Conservation (phyloP, 768 basidiomycete genomes). For the Leccinum incarnatum region DNA sequence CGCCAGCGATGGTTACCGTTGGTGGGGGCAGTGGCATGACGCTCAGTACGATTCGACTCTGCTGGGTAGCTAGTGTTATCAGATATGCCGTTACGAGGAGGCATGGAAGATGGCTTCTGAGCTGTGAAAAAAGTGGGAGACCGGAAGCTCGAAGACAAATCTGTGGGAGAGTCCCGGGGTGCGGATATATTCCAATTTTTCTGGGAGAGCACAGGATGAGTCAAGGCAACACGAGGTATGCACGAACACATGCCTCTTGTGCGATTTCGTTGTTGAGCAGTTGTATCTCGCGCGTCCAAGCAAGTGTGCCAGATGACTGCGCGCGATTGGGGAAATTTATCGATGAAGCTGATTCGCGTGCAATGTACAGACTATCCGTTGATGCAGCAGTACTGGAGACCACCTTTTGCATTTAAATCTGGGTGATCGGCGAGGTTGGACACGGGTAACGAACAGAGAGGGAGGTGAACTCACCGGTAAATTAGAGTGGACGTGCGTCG, state of each 20-base stretch:
- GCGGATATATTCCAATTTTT: slow-evolving; percentile 50
- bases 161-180: slow-evolving; percentile 38
- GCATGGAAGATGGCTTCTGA: slow-evolving; percentile 47
- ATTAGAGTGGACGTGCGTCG: slow-evolving; percentile 41
- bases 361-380: slow-evolving; percentile 33
- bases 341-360: slow-evolving; percentile 36
- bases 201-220: slow-evolving; percentile 18
- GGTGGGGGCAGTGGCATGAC: slow-evolving; percentile 35
- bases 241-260: slow-evolving; percentile 44
- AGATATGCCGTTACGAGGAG: slow-evolving; percentile 38
- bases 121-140: slow-evolving; percentile 30
- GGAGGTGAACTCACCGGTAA: slow-evolving; percentile 42
- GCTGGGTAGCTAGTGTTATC: slow-evolving; percentile 19
- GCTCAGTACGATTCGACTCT: slow-evolving; percentile 36
- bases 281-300: slow-evolving; percentile 50
- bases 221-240: slow-evolving; percentile 24
- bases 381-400: slow-evolving; percentile 54
- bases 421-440: slow-evolving; percentile 28
- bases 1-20: slow-evolving; percentile 55
- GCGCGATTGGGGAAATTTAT: slow-evolving; percentile 30
- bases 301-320: slow-evolving; percentile 35
- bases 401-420: slow-evolving; percentile 70
- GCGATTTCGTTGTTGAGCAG: slow-evolving; percentile 33
- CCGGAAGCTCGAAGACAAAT: slow-evolving; percentile 33
- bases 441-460: slow-evolving; percentile 10